Percentiles rank a stretch among this genome's conserved stretches.
Conservation (phyloP, 768 basidiomycete species). For the Gymnopilus dilepis region DNA sequence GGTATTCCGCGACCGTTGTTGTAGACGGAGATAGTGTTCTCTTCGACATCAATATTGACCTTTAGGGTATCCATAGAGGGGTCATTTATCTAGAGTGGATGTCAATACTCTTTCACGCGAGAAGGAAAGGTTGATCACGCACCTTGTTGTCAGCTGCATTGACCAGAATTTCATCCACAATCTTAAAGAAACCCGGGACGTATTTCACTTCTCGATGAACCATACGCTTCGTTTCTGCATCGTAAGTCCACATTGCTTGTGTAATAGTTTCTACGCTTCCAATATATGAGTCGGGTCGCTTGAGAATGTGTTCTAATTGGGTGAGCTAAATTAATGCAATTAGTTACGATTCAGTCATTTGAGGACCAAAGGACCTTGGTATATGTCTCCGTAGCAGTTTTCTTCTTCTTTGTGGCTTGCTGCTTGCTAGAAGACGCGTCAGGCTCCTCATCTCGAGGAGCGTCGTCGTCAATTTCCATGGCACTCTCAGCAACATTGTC, state of each 20-base stretch:
- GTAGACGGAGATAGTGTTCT: constrained; percentile 86
- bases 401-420: constrained; percentile 62
- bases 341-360: neutral
- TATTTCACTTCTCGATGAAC: constrained; percentile 82
- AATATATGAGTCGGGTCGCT: constrained; percentile 94
- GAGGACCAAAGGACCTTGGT: constrained; percentile 64
- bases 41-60: constrained; percentile 83
- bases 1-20: constrained; percentile 98
- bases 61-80: constrained; percentile 89
- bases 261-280: constrained; percentile 92
- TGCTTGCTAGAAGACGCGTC: constrained; percentile 31
- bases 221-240: constrained; percentile 84
- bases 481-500: constrained; percentile 60
- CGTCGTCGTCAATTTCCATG: constrained; percentile 46
- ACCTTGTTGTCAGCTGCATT: constrained; percentile 99
- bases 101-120: neutral
- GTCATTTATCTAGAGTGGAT: constrained; percentile 96
- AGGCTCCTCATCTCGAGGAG: constrained; percentile 41
- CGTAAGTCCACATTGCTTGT: constrained; percentile 93
- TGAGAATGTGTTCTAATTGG: constrained; percentile 93
- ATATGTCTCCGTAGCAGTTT: constrained; percentile 90
- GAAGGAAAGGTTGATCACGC: neutral
- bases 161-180: constrained; percentile 98
- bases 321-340: constrained; percentile 62
- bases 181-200: constrained; percentile 99